phyloP scores from a whole-genome alignment of 2,329 filamentous ascomycete species.

The Fusarium solani-melongenae region DNA sequence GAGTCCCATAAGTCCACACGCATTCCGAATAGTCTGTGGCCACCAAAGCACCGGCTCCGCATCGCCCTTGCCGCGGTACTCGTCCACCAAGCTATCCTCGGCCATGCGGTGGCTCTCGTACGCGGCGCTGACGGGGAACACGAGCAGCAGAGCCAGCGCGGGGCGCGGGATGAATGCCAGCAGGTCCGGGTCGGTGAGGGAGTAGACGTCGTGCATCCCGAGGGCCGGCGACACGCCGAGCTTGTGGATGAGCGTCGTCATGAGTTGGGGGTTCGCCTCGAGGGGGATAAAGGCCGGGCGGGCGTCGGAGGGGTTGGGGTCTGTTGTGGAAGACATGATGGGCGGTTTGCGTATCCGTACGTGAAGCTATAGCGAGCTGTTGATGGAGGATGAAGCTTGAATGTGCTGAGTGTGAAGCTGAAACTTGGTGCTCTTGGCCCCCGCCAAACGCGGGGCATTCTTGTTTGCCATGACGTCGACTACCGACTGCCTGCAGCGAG shows the following conservation, averaged over 20 bases:
- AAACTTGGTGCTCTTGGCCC: constrained; percentile 1
- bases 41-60: constrained; percentile 90
- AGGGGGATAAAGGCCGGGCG: constrained; percentile 67
- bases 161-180: constrained; percentile 90
- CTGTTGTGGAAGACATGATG: constrained; percentile 49
- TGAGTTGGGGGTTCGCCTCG: constrained; percentile 86
- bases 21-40: constrained; percentile 93
- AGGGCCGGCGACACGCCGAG: constrained; percentile 85
- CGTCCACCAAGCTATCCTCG: constrained; percentile 73
- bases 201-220: constrained; percentile 90
- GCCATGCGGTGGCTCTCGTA: constrained; percentile 82
- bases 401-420: background rate
- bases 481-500: background rate
- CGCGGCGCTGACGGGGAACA: constrained; percentile 84
- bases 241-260: constrained; percentile 83
- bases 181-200: constrained; percentile 85
- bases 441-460: constrained; percentile 28
- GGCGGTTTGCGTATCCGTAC: background rate
- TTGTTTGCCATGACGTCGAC: constrained; percentile 26
- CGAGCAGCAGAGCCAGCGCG: constrained; percentile 86
- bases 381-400: background rate
- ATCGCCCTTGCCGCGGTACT: constrained; percentile 76
- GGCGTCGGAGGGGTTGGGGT: constrained; percentile 53
- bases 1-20: constrained; percentile 90
- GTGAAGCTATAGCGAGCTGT: background rate